Base-by-base conservation (phyloP, 306 rosid genomes). In the Lablab purpureus region DNA sequence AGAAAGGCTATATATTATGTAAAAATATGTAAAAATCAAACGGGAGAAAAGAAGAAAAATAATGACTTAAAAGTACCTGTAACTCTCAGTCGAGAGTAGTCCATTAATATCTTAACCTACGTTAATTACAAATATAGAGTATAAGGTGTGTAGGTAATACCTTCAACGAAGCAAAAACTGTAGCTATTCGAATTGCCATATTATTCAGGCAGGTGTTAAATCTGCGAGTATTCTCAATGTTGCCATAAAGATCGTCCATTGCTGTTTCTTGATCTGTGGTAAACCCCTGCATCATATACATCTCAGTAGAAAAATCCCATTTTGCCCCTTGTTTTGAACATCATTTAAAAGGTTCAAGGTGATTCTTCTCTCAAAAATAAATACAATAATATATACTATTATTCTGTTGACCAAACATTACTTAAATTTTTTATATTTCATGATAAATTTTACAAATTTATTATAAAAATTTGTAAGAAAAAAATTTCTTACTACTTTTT, bases 111-210 rank as follows among this genome's bases (percentile, higher is more conserved):
- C 19, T 79, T 25, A 67, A 71, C 10, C 51, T n/a, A 12, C 63
- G 51, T 25, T 49, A 58, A 18, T 43, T 22, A 52, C 19, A 40
- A 45, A 74, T 56, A 60, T 36, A 67, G 63, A 73, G 79, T 22
- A 50, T 45, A 49, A 51, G 77, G 19, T 15, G 27, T 5, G 70
- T 19, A 43, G 36, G 62, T 43, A 45, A 73, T 76, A 94, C 99
- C 93, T 91, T 95, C 55, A 92, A 45, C 30, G 98, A 95, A 73
- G 99, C 99, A 82, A 95, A 95, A 80, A 95, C 96, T 18, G 99
- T 95, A 59, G 97, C 97, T 14, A 95, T 75, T 84, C 99, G 90
- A 84, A 74, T 90, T 14, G 98, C 96, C 99, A 91, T 92, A 71
- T 14, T 74, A 73, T 84, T 87, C 90, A 95, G 77, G 90, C 90